phyloP scores from a whole-genome alignment of 768 basidiomycete genomes.

The Cystofilobasidium capitatum region DNA sequence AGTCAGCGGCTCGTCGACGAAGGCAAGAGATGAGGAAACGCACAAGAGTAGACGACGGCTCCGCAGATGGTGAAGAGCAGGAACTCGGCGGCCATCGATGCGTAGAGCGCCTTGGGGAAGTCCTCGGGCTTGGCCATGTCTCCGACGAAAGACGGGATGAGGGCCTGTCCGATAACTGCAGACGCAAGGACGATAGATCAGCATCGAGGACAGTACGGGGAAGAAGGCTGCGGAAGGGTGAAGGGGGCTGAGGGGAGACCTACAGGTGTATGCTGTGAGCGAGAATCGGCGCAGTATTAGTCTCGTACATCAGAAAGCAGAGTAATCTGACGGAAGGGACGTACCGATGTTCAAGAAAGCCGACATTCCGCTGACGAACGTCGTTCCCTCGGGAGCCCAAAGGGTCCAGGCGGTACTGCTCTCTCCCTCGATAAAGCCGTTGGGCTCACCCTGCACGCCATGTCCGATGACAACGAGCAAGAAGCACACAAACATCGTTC shows the following conservation, averaged over 20 bases:
- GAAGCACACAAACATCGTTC: slow-evolving; percentile 29
- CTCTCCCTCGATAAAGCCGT: slow-evolving; percentile 28
- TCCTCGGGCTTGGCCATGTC: slow-evolving; percentile 29
- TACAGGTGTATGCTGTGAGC: background rate
- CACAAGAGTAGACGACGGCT: slow-evolving; percentile 29
- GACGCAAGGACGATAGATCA: no score
- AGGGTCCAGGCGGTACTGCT: slow-evolving; percentile 28
- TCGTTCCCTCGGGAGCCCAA: slow-evolving; percentile 32
- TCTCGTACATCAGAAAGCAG: no score
- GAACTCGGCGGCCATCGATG: slow-evolving; percentile 31
- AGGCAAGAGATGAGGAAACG: no score
- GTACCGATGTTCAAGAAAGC: slow-evolving; percentile 6
- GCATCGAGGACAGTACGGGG: no score
- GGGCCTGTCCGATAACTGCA: slow-evolving; percentile 31
- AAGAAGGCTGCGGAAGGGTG: background rate
- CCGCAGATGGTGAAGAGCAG: slow-evolving; percentile 31
- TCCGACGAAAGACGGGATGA: slow-evolving; percentile 32
- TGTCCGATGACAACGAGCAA: slow-evolving; percentile 33
- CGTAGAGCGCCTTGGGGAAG: slow-evolving; percentile 33
- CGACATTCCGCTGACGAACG: slow-evolving; percentile 28
- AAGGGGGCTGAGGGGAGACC: background rate
- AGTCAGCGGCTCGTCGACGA: background rate
- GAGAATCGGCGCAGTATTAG: no score
- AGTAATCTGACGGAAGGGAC: no score
- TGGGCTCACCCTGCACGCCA: slow-evolving; percentile 30